These are phyloP conservation scores for Stephania yunnanensis DNA, from an alignment of 164 flowering plant genomes.

Conservation along the genomic window DNA sequence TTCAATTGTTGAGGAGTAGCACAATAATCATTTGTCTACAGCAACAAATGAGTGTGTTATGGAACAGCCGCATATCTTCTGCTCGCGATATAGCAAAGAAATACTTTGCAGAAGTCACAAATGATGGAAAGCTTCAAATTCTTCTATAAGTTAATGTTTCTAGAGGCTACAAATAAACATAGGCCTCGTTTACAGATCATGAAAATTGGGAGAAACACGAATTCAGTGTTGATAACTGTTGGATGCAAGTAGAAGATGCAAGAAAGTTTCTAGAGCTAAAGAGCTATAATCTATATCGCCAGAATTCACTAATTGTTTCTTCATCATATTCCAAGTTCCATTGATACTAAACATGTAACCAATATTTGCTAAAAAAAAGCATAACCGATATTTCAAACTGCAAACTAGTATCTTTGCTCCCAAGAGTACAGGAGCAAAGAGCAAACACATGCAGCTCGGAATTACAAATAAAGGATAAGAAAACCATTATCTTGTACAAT, in stretches of 20 bases:
- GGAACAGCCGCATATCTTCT: background rate
- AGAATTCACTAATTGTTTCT: background rate
- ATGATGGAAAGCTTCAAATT: background rate
- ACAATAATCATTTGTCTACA: slow-evolving; percentile 92
- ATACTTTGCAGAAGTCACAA: background rate
- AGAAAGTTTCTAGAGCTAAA: background rate
- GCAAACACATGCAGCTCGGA: background rate
- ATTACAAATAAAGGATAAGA: background rate
- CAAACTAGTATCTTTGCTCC: background rate
- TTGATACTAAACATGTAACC: background rate
- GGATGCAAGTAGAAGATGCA: background rate
- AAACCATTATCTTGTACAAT: background rate
- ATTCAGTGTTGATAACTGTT: background rate
- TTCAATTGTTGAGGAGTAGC: slow-evolving; percentile 80
- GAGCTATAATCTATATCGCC: background rate
- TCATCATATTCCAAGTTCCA: background rate
- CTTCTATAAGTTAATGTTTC: background rate
- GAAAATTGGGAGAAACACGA: background rate
- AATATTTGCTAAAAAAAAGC: background rate
- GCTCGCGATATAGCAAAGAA: background rate
- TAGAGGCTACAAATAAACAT: background rate
- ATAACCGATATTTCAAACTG: background rate
- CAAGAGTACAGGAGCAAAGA: background rate
- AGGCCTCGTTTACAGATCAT: background rate
- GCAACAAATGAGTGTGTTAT: background rate